These are phyloP conservation scores for Leucocoprinus leucothites DNA, from an alignment of 768 basidiomycete genomes.

Conservation along the genomic window DNA sequence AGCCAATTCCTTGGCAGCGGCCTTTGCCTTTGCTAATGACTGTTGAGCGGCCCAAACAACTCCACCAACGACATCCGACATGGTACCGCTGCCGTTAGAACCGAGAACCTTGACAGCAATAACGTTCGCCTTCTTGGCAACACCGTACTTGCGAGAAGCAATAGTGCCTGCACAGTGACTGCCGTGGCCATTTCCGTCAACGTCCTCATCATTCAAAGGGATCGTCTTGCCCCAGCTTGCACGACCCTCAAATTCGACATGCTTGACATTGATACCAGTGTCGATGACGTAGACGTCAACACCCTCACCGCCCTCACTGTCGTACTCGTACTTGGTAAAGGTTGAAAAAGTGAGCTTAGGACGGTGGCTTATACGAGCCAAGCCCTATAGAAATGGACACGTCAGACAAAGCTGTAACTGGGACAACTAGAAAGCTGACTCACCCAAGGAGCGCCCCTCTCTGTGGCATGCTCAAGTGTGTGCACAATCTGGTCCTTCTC, in stretches of 20 bases:
- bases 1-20: constrained; percentile 61
- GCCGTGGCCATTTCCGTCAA: constrained; percentile 95
- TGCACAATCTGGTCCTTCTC: constrained; percentile 94
- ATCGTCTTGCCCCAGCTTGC: constrained; percentile 94
- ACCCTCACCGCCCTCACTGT: constrained; percentile 75
- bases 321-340: constrained; percentile 80
- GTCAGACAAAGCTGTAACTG: constrained; percentile 9
- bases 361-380: constrained; percentile 93
- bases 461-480: constrained; percentile 49
- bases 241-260: constrained; percentile 86
- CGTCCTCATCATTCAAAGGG: constrained; percentile 70
- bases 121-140: constrained; percentile 90
- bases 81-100: constrained; percentile 90
- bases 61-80: constrained; percentile 91
- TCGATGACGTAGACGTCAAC: constrained; percentile 91
- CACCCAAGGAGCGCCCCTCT: constrained; percentile 86
- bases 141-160: constrained; percentile 90
- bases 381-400: constrained; percentile 55
- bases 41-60: constrained; percentile 72
- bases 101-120: constrained; percentile 93
- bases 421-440: constrained; percentile 20
- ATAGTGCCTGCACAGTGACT: constrained; percentile 96
- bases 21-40: constrained; percentile 52
- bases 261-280: constrained; percentile 85
- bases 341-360: constrained; percentile 70